Evolutionary conservation across 495 filamentous ascomycete genomes (phyloP), one percentile per base, ranked within the genome.

Genomic region (Antarctomyces pellizariae): DNA sequence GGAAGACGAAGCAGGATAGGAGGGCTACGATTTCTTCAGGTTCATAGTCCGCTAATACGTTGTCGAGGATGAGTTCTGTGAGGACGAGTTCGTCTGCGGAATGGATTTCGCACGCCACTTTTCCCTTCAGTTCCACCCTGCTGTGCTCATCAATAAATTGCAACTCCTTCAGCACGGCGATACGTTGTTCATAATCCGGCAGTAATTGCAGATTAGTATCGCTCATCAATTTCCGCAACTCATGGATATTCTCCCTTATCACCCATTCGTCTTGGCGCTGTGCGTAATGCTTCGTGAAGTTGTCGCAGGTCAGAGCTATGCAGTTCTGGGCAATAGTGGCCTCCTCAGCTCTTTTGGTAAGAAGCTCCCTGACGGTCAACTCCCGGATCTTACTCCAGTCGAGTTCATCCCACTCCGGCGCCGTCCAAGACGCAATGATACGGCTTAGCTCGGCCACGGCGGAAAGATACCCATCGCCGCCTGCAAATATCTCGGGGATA

Each of bases 71-170:
- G 3, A 97, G 62, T 45, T 97, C 86, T 1, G 86, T 97, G 14
- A 97, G 64, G 5, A 95, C 82, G n/a, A 97, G 64, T 48, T 95
- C 86, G 43, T 92, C 86, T 10, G 84, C 80, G 3, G 84, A 92
- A 53, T 95, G 89, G 36, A 97, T 77, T 58, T 97, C 86, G 52
- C 86, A 97, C 10, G 86, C 86, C 16, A 97, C 86, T 50, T 93
- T 91, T 46, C 86, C 86, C 52, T 97, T 97, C 34, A 97, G 59
- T 50, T 83, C 73, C 17, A 95, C 84, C 24, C 80, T 67, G 18
- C 62, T 69, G 24, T 68, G 62, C 1, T 70, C 66, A 47, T 95
- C 86, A 29, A 95, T 72, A 37, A 95, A 97, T 2, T 65, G 67
- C 7, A 97, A 58, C 35, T 92, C 84, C 43, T 76, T 78, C 24